Base-by-base conservation (phyloP, 345 rosid genomes). In the Syzygium aqueum region DNA sequence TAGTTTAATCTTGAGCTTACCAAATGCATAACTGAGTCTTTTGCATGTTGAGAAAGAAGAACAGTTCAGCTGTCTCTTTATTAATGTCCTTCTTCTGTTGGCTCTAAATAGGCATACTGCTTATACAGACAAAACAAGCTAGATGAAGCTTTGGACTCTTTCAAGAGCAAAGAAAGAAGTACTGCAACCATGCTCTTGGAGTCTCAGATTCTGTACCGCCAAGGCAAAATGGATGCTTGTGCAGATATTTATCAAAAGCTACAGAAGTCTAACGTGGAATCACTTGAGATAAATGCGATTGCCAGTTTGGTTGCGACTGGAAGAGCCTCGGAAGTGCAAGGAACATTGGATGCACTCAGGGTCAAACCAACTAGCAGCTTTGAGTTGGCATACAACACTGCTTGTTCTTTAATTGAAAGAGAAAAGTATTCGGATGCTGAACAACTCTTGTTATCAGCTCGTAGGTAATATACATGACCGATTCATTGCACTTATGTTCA, bases 331-430 rank as follows among this genome's bases (percentile, higher is more conserved):
- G 97, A 95, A 90, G 99, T 97, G 67, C 93, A 94, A 85, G 90
- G 90, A 88, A 88, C 93, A 73, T 88, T 97, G 91, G 99, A 96
- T 53, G 84, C 93, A 52, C 91, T 93, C 83, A 94, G 89, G 91
- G 91, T 94, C 87, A 97, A 94, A 90, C 93, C 98, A 37, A 92
- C 98, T 77, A 91, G 94, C 92, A 93, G 91, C 89, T 96, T 90
- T 91, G 96, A 95, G 91, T 90, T 96, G 96, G 99, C 99, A 83
- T 96, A 90, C 88, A 97, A 96, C 89, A 90, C 92, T 88, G 98
- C 97, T 90, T 97, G 98, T 88, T 93, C 99, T 85, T 93, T 97
- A 91, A 92, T 96, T 87, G 98, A 95, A 88, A 90, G 87, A 85
- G 89, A 91, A 67, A 93, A 93, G 87, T 91, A 91, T 84, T 56